phyloP scores from a whole-genome alignment of 768 basidiomycete species.

The Suillus bovinus region DNA sequence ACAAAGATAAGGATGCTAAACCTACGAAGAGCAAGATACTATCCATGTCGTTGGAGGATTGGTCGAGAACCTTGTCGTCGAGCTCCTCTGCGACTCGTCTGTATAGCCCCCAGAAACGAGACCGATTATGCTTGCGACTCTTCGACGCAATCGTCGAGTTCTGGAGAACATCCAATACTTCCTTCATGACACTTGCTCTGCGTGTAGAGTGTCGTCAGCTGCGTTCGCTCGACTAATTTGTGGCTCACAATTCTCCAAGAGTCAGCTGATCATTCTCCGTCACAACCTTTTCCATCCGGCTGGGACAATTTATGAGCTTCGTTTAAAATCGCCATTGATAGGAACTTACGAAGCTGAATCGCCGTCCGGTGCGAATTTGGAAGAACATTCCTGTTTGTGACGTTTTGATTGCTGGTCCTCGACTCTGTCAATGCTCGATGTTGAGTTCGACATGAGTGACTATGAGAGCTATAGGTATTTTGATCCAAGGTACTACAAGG shows the following conservation, averaged over 20 bases:
- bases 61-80: no score
- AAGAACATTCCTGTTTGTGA: neutral
- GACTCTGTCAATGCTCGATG: no score
- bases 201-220: neutral
- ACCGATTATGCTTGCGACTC: no score
- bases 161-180: no score
- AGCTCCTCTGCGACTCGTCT: no score
- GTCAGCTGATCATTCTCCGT: neutral
- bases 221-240: neutral
- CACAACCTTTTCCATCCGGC: neutral
- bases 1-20: neutral
- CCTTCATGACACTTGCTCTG: neutral
- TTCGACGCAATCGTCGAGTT: neutral
- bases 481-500: no score
- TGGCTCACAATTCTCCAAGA: neutral
- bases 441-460: no score
- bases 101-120: no score
- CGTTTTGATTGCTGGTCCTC: no score
- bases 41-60: slow-evolving; percentile 5
- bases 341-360: neutral
- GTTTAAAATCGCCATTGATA: neutral
- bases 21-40: slow-evolving; percentile 22
- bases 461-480: no score
- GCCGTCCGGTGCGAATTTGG: neutral
- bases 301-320: neutral